Base-by-base conservation (phyloP, 768 basidiomycete genomes). In the Lactifluus pinguis region DNA sequence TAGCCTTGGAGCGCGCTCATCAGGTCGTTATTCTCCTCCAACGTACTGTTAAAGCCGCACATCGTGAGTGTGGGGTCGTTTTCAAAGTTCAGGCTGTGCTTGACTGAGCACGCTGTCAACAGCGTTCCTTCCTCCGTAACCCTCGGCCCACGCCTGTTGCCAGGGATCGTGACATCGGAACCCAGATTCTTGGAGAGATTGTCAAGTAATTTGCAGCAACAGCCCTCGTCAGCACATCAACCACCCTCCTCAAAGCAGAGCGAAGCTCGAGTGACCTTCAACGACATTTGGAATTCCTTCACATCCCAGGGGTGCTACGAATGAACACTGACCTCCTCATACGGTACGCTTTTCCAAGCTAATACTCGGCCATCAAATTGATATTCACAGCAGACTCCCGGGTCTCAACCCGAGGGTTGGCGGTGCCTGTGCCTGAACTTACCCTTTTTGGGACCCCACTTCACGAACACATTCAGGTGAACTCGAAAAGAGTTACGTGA, bases 401-500 rank as follows among this genome's bases (percentile, higher is more conserved):
- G 1, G 25, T 25, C 25, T 25, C 25, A 25, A 25, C 2, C 25
- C 25, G 25, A 25, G 25, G 25, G 25, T 25, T 25, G 38, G 30
- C 47, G 10, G 32, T 49, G 21, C 45, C 47, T 21, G 39, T 2
- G 6, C 38, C 38, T 1, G 56, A 34, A 36, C 47, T 17, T 21
- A 34, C 19, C 0, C 8, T 62, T 19, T 9, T 57, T 25, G 30
- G 36, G 13, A 25, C 29, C 19, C 14, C 53, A 8, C 3, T 62
- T 9, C 29, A 3, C 2, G 38, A 25, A 3, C 38, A 8, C 17
- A 6, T 36, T 39, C 47, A n/a, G 2, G 61, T 17, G 38, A 17
- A 41, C 29, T 25, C 29, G 56, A 36, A 19, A 49, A 38, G 61
- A 62, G 47, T 7, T 49, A 32, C 45, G 55, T 9, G 61, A 62